These are phyloP conservation scores for Zygotorulaspora sp. DNA, from an alignment of 805 yeast genomes.

Conservation along the genomic window DNA sequence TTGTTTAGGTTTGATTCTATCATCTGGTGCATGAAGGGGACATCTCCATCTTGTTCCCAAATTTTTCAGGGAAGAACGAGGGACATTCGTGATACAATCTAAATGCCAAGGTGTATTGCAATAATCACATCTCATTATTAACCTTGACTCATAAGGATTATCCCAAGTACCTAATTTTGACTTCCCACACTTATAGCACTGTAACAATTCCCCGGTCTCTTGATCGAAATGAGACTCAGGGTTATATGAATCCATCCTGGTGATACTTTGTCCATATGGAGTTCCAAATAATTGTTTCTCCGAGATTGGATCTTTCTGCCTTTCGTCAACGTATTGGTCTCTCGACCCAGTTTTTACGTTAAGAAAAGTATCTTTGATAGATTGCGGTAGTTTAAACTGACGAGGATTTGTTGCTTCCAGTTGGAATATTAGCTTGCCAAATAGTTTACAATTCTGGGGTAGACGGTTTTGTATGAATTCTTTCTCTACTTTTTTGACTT, in stretches of 20 bases:
- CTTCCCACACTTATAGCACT: constrained; percentile 72
- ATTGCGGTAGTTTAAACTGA: constrained; percentile 62
- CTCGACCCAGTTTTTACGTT: constrained; percentile 61
- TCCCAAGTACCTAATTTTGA: constrained; percentile 54
- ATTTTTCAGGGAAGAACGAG: constrained; percentile 66
- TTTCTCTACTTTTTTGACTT: constrained; percentile 23
- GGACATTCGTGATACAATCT: constrained; percentile 72
- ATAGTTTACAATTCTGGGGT: constrained; percentile 33
- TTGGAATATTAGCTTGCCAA: constrained; percentile 55
- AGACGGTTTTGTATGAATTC: constrained; percentile 14
- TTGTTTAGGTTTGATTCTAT: constrained; percentile 20
- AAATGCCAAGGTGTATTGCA: constrained; percentile 83
- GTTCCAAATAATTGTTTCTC: constrained; percentile 44
- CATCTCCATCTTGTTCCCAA: constrained; percentile 84
- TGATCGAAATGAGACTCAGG: constrained; percentile 64
- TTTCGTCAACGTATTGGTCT: constrained; percentile 68
- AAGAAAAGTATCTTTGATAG: constrained; percentile 64
- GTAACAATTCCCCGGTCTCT: constrained; percentile 54
- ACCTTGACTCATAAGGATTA: constrained; percentile 41
- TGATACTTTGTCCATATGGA: constrained; percentile 36
- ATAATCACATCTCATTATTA: constrained; percentile 72
- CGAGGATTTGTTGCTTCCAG: constrained; percentile 58
- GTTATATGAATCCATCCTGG: constrained; percentile 39
- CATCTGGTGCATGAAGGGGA: constrained; percentile 67
- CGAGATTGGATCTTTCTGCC: constrained; percentile 42